Base-by-base conservation (phyloP, 2,329 filamentous ascomycete species). In the Venturia nashicola region DNA sequence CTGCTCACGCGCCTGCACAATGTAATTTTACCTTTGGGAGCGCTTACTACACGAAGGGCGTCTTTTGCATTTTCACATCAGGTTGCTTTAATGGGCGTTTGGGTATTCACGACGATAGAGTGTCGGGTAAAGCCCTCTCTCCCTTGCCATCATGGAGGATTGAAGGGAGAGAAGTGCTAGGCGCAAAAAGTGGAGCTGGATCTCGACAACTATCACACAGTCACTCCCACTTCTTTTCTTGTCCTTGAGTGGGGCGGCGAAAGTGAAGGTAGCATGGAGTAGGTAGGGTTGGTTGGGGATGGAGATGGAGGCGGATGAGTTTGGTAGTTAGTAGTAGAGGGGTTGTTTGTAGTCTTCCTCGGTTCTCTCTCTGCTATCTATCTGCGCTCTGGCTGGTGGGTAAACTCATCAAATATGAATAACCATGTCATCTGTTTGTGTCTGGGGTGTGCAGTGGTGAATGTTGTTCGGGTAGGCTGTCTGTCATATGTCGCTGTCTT, bases 131-230 rank as follows among this genome's bases (percentile, higher is more conserved):
- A 20, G 51, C 11, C 18, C 16, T n/a, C 27, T 57, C 51, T 51
- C 27, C 46, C 46, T 27, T 51, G 7, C 46, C 20, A 51, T 27
- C 5, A 14, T 51, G 20, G 46, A 27, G 12, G 20, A 8, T 12
- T 20, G 20, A 27, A 16, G 8, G 46, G 20, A 51, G 40, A 27
- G 46, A 51, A 20, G 12, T 51, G 46, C 20, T 23, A 51, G 51
- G 51, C 51, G 51, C 51, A 36, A 57, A 51, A 57, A 36, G 51
- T 57, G 51, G 51, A 57, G 51, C 51, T 57, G 51, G 51, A 57
- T 57, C 51, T 57, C 51, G 51, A 57, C 51, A 57, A n/a, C 51
- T n/a, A 57, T 36, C n/a, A 36, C n/a, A 57, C 51, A 57, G 51
- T 57, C 32, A 57, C 51, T 57, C 51, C 27, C 14, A 36, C 32